Base-by-base conservation (phyloP, 75 land plant species). In the Sequoia sempervirens region DNA sequence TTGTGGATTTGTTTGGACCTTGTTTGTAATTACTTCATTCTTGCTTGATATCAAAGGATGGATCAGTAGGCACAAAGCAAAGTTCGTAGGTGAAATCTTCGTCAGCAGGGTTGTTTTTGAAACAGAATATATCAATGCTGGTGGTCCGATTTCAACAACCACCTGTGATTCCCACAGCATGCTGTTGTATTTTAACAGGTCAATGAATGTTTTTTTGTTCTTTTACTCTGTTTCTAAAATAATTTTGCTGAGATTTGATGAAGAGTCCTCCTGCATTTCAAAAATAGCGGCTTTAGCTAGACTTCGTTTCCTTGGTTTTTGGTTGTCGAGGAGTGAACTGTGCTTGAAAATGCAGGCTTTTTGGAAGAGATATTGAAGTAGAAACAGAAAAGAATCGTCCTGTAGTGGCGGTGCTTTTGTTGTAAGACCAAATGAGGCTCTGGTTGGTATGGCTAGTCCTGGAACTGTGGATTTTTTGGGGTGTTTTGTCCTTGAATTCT, bases 401-500 rank as follows among this genome's bases (percentile, higher is more conserved):
- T 70, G 6, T 32, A 30, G 34, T 30, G 72, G n/a, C 30, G 30
- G 72, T 7, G 37, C 12, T 23, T 32, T 23, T 32, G 73, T 30
- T 30, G 73, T 32, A 15, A 70, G 37, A 30, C 36, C 73, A 28
- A 70, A 70, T 70, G 73, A 70, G 73, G 32, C 73, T 70, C 36
- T 70, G 36, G 37, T 32, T 70, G 73, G 36, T 70, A 11, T 70
- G 73, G 73, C 11, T 32, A 28, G 73, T 32, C 73, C 30, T 70
- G 36, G 73, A 32, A 32, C 73, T 70, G 15, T 70, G 32, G 73
- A 32, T 30, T 70, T 70, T 70, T 70, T 28, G 41, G 80, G 80
- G 47, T 78, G 47, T 37, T 40, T 78, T 8, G 20, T 81, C 82
- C 37, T 54, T 81, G 82, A 81, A 81, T 50, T 81, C 89, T 12